Percentiles rank a stretch among this genome's conserved stretches.
Evolutionary conservation across 2,329 filamentous ascomycete species (phyloP).

Genomic region (Didymella sp.): DNA sequence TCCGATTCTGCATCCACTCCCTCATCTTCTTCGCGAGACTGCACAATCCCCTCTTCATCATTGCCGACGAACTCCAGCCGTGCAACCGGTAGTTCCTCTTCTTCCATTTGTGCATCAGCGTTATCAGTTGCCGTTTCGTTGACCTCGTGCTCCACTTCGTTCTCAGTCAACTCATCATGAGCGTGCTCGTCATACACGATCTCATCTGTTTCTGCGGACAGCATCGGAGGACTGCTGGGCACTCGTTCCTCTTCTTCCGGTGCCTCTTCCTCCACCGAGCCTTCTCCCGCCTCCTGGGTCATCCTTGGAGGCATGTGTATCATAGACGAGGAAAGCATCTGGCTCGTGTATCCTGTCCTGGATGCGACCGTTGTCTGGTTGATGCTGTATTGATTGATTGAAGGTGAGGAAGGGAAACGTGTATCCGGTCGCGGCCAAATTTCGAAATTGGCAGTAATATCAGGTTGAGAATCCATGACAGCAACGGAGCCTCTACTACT

Average conservation of each 20-base stretch:
- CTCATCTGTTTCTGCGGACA: constrained; percentile 20
- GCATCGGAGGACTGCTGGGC: constrained; percentile 48
- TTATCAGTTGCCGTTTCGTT: constrained; percentile 32
- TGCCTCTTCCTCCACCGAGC: constrained; percentile 17
- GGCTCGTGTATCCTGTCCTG: constrained; percentile 42
- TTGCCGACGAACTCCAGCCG: not conserved
- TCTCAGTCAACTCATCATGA: constrained; percentile 31
- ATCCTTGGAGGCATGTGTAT: constrained; percentile 39
- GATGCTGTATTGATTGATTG: constrained; percentile 45
- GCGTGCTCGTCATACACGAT: constrained; percentile 36
- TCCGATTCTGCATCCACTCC: constrained; percentile 16
- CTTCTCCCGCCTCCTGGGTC: constrained; percentile 21
- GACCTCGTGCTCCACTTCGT: constrained; percentile 25
- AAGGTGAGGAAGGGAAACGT: constrained; percentile 49
- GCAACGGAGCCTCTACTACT: constrained; percentile 49
- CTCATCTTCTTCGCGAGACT: not conserved
- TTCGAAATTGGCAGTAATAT: constrained; percentile 34
- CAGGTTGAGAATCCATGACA: constrained; percentile 56
- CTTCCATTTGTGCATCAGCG: constrained; percentile 32
- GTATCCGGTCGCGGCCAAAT: constrained; percentile 33
- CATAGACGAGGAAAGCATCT: constrained; percentile 42
- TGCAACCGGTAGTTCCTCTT: constrained; percentile 2
- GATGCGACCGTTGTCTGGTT: constrained; percentile 44
- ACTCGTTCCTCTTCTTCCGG: constrained; percentile 40
- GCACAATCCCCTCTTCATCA: not conserved